Conservation (phyloP, 441 rosid species). For the Mallotus repandus region DNA sequence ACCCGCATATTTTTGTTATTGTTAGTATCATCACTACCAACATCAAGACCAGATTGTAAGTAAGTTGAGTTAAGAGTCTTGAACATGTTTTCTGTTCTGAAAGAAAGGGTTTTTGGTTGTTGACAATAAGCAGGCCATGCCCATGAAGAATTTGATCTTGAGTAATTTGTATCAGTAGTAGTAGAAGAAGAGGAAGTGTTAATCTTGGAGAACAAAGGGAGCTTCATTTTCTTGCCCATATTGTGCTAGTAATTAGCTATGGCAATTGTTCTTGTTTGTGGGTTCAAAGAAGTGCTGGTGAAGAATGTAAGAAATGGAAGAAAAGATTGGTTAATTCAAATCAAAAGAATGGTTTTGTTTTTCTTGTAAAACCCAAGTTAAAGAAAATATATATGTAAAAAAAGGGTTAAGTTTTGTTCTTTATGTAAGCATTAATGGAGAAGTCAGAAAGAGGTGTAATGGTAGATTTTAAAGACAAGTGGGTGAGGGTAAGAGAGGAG, state of each 20-base stretch:
- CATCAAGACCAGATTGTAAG: conserved; percentile 25
- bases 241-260: conserved; percentile 2
- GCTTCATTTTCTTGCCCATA: conserved; percentile 47
- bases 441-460: conserved; percentile 15
- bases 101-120: conserved; percentile 72
- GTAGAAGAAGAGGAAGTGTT: neutral
- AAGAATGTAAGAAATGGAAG: neutral
- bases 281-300: neutral
- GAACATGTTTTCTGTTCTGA: conserved; percentile 38
- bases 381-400: no score
- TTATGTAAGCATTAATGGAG: conserved; percentile 38
- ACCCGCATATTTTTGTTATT: no score
- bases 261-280: neutral
- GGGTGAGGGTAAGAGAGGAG: neutral
- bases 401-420: neutral
- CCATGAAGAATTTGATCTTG: conserved; percentile 38
- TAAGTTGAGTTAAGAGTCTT: conserved; percentile 45
- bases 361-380: neutral
- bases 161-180: neutral
- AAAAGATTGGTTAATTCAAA: conserved; percentile 1
- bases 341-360: neutral
- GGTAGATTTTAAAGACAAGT: conserved; percentile 33
- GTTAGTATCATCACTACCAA: neutral
- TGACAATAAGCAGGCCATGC: conserved; percentile 78
- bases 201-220: conserved; percentile 41